These are phyloP conservation scores for Ottelia alismoides DNA, from an alignment of 106 monocot species.

Conservation along the genomic window DNA sequence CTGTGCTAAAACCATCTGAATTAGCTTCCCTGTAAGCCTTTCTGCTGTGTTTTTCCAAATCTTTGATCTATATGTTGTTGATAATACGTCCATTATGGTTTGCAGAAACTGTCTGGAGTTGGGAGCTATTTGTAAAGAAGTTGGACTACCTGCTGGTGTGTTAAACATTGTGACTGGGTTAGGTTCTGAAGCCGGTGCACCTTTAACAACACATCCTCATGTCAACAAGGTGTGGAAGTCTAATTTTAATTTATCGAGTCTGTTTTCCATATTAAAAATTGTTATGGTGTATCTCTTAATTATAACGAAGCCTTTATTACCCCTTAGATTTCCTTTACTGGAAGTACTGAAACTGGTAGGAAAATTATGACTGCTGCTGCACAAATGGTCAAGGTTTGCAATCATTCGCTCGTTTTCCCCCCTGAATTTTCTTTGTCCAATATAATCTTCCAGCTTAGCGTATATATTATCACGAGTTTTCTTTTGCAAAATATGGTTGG, in stretches of 20 bases:
- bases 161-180: conserved; percentile 88
- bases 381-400: conserved; percentile 68
- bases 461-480: background rate
- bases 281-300: no score
- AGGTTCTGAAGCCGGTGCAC: conserved; percentile 89
- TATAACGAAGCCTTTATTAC: no score
- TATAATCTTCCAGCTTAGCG: background rate
- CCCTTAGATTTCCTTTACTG: conserved; percentile 85
- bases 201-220: conserved; percentile 80
- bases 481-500: background rate
- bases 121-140: conserved; percentile 81
- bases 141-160: conserved; percentile 87
- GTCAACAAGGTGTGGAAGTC: conserved; percentile 99
- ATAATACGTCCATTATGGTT: background rate
- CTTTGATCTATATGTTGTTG: background rate
- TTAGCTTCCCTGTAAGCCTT: conserved; percentile 67
- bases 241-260: no score
- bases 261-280: no score
- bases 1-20: conserved; percentile 96
- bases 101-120: conserved; percentile 92
- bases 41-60: background rate
- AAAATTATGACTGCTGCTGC: conserved; percentile 88
- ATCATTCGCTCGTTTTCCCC: no score
- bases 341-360: conserved; percentile 83
- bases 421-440: background rate